phyloP scores from a whole-genome alignment of 164 flowering plant genomes.

The Protea cynaroides region DNA sequence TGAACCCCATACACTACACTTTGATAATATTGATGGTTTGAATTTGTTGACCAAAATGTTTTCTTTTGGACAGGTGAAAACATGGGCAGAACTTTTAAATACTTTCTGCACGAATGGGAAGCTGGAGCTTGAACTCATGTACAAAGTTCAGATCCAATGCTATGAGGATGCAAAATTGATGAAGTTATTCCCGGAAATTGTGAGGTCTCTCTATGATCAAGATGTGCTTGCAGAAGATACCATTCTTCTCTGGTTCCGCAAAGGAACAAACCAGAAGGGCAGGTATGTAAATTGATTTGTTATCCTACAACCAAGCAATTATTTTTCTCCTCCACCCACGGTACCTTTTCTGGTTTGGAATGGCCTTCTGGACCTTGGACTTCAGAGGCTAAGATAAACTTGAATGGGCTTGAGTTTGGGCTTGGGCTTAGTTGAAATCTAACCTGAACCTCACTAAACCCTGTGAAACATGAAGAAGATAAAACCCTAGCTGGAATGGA shows the following conservation, averaged over 20 bases:
- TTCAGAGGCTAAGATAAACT: too few relatives aligned
- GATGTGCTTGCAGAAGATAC: conserved; percentile 99
- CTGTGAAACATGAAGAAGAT: too few relatives aligned
- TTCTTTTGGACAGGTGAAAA: conserved; percentile 56
- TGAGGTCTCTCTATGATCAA: conserved; percentile 83
- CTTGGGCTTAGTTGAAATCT: too few relatives aligned
- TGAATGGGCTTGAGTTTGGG: too few relatives aligned
- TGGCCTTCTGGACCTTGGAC: too few relatives aligned
- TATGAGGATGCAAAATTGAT: conserved; percentile 96
- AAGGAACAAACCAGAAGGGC: conserved; percentile 94
- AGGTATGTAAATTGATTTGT: conserved; percentile 35
- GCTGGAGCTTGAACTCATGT: conserved; percentile 88
- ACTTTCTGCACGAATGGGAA: conserved; percentile 85
- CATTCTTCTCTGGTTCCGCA: conserved; percentile 90
- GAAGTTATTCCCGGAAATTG: conserved; percentile 94
- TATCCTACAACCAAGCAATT: background rate
- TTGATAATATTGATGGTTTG: background rate
- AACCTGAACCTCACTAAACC: too few relatives aligned
- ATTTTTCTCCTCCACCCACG: background rate
- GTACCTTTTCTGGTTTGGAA: too few relatives aligned
- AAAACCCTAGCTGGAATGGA: too few relatives aligned
- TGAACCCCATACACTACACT: background rate
- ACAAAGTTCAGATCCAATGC: conserved; percentile 94
- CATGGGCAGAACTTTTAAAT: conserved; percentile 80
- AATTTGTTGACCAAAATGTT: background rate